Evolutionary conservation across 108 stramenopile genomes (phyloP).

Genomic region (Licmophora abbreviata): DNA sequence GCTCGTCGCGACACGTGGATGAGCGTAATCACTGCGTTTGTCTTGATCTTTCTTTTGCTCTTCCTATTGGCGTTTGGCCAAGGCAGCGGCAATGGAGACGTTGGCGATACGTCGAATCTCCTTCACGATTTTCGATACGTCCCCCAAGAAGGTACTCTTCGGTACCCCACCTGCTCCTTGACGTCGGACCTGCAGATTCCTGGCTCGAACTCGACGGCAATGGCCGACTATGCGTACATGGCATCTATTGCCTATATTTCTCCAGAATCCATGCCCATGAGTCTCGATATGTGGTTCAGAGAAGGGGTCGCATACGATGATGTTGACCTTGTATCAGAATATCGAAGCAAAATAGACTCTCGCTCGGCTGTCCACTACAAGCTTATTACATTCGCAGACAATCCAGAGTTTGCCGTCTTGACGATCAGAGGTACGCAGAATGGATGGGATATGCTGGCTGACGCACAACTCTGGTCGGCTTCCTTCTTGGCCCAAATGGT

Average conservation of each 20-base stretch:
- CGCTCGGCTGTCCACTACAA: conserved; percentile 45
- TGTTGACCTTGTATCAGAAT: conserved; percentile 36
- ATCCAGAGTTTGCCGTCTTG: conserved; percentile 30
- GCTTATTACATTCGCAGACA: conserved; percentile 30
- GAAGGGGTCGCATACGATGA: conserved; percentile 32
- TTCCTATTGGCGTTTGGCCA: not conserved
- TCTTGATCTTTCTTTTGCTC: not conserved
- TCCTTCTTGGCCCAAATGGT: conserved; percentile 54
- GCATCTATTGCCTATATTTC: conserved; percentile 22
- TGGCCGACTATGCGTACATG: conserved; percentile 52
- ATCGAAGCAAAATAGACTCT: conserved; percentile 15
- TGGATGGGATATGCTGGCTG: conserved; percentile 57
- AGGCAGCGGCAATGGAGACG: not conserved
- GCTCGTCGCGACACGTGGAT: not conserved
- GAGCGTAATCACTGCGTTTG: not conserved
- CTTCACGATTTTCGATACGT: no score
- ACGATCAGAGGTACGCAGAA: conserved; percentile 70
- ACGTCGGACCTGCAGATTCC: not conserved
- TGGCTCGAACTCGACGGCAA: conserved; percentile 13
- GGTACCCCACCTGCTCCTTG: conserved; percentile 8
- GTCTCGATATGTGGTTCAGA: conserved; percentile 62
- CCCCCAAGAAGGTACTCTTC: conserved; percentile 1
- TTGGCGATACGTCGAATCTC: no score
- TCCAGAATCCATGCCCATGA: conserved; percentile 25
- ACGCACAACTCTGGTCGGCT: conserved; percentile 68